These are phyloP conservation scores for Ramalina intermedia DNA, from an alignment of 495 filamentous ascomycete genomes.

Conservation along the genomic window DNA sequence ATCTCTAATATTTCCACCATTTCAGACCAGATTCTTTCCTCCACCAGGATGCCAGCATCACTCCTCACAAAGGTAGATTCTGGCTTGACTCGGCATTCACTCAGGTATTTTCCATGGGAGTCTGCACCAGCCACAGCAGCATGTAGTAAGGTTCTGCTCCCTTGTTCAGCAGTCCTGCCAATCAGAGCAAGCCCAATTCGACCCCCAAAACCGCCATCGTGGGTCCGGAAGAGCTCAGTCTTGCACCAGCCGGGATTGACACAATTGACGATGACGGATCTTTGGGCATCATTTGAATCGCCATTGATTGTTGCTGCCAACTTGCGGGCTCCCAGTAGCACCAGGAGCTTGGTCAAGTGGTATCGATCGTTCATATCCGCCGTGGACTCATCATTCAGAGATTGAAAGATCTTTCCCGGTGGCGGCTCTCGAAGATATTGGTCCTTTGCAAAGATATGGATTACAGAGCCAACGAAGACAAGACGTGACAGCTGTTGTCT, in stretches of 20 bases:
- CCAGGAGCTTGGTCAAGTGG: conserved; percentile 1
- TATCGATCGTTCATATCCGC: conserved; percentile 3
- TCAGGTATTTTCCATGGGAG: conserved; percentile 20
- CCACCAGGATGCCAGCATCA: conserved; percentile 22
- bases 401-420: conserved; percentile 19
- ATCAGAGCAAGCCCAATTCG: conserved; percentile 3
- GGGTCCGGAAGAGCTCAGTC: conserved; percentile 11
- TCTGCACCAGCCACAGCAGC: conserved; percentile 2
- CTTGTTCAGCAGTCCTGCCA: conserved; percentile 4
- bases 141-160: conserved; percentile 6
- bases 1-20: conserved; percentile 28
- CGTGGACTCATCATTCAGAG: conserved; percentile 8
- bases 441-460: conserved; percentile 13
- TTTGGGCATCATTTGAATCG: neutral
- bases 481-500: conserved; percentile 6
- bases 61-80: conserved; percentile 21
- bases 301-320: neutral
- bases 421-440: conserved; percentile 6
- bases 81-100: conserved; percentile 17
- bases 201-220: conserved; percentile 4
- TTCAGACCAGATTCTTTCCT: conserved; percentile 36
- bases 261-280: conserved; percentile 21
- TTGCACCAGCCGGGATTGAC: conserved; percentile 23
- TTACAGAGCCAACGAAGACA: conserved; percentile 12
- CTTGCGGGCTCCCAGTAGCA: neutral